A percentile compares a stretch with the other conserved stretches of the same genome.
These are phyloP conservation scores for Teratosphaeria pseudoeucalypti DNA, from an alignment of 2,329 filamentous ascomycete genomes.

Conservation along the genomic window DNA sequence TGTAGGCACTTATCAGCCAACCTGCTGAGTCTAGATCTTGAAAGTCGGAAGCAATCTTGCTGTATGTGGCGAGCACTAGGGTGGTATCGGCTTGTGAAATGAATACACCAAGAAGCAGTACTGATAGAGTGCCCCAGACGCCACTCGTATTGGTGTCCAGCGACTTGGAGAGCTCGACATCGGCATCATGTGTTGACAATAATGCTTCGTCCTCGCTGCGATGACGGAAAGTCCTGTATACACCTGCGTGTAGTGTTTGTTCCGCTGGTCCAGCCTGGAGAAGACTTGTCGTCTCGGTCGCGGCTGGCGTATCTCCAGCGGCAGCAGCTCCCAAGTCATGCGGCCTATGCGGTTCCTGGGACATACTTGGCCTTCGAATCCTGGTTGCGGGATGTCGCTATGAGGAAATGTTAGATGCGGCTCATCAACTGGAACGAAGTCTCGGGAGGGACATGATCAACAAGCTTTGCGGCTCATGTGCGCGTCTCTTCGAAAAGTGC, in stretches of 20 bases:
- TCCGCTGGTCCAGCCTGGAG: not conserved
- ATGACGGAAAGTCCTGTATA: slow-evolving; percentile 1
- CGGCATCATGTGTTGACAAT: slow-evolving; percentile 12
- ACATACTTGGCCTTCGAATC: no score
- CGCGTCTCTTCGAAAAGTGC: no score
- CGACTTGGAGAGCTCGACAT: slow-evolving; percentile 10
- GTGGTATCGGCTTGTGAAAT: slow-evolving; percentile 66
- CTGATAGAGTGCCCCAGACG: slow-evolving; percentile 20
- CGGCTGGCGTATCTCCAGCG: not conserved
- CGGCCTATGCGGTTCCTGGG: not conserved
- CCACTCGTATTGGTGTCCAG: not conserved
- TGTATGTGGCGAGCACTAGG: slow-evolving; percentile 63
- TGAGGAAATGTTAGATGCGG: no score
- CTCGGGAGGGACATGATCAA: no score
- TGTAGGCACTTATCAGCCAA: slow-evolving; percentile 65
- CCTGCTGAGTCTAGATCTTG: slow-evolving; percentile 63
- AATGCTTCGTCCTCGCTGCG: slow-evolving; percentile 1
- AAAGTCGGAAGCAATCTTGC: slow-evolving; percentile 65
- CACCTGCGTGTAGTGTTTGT: not conserved
- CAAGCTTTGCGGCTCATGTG: no score
- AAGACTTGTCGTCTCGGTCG: not conserved
- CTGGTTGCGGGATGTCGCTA: no score
- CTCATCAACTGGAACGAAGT: no score
- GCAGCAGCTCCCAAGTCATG: not conserved
- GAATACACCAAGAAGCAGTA: slow-evolving; percentile 48